Base-by-base conservation (phyloP, 169 alveolate species). In the Plasmodium coatneyi region DNA sequence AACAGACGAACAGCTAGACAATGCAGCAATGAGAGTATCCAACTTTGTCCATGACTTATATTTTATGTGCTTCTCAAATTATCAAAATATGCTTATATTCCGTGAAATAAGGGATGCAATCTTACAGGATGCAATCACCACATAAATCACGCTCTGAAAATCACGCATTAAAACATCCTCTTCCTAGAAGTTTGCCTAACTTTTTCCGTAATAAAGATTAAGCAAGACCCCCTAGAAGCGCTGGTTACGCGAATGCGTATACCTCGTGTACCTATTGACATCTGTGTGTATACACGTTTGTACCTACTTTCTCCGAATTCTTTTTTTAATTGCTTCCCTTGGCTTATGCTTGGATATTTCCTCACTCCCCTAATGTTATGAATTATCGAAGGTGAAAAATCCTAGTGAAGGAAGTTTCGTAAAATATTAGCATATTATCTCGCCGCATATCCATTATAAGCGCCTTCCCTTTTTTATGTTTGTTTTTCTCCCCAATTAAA, bases 11-110 rank as follows among this genome's bases (percentile, higher is more conserved):
- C 76, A 52, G 71, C 14, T 82, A 56, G 56, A 28, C 39, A 34
- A 34, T 30, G 90, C 90, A 30, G 54, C 79, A 52, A 54, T 32
- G 66, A 52, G 90, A 32, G 56, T 54, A 30, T 82, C 90, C 80
- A 82, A 82, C 34, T 82, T 82, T n/a, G 90, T 82, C 41, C 30
- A 39, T 34, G 90, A 82, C 25, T 12, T 82, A 3, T 32, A 52
- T 82, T 82, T 52, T 46, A 9, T 82, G 41, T 41, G 70, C 41
- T 16, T 36, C 39, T 22, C 76, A n/a, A 52, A 16, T 30, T 22
- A 28, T 19, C 4, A 52, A 56, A 52, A 32, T 41, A 22, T 22
- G 46, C 0, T 2, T 3, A 10, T 22, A 9, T 66, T 25, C 36
- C 14, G 76, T 22, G 10, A 66, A 25, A 9, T 66, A 9, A 1